Evolutionary conservation across 805 yeast genomes (phyloP), one percentile per base, ranked within the genome.

Genomic region (Zygosaccharomyces kombuchaensis): DNA sequence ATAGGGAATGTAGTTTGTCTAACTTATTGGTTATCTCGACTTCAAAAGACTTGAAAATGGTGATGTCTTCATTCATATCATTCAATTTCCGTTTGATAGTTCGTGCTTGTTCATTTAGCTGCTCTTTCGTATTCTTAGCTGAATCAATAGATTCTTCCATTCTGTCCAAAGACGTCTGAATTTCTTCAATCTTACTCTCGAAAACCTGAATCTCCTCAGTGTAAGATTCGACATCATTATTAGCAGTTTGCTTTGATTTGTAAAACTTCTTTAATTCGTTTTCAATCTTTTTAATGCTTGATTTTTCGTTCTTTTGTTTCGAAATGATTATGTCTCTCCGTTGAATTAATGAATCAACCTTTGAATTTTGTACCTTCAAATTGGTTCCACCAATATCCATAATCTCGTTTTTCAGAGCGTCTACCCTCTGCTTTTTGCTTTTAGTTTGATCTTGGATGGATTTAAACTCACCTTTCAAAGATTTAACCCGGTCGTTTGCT

Each of bases 321-420:
- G 78, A 77, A 29, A 67, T 70, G 10, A 80, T 62, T 14, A 83
- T 76, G 43, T 81, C 86, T 23, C 85, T 75, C 56, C 79, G 77
- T 55, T 84, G 86, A 35, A 72, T 70, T 27, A 84, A 71, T 1
- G 95, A 84, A 55, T 81, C 89, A 7, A 93, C 96, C 58, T 81
- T 84, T 1, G 95, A 78, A 50, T 80, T 84, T 57, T 89, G 96
- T 49, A 85, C 63, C 46, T 87, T 80, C 52, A 93, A 71, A 50
- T 81, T 81, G 7, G 86, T 82, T 49, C 99, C 99, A 44, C 99
- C 99, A 44, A 87, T 83, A 40, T 85, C 82, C 86, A 90, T 80
- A 32, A 93, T 87, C 58, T 81, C 76, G 46, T 82, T 86, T 54
- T 88, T 90, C 2, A 90, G 67, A 0, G 55, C 71, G 9, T 73